A percentile compares a stretch with the other conserved stretches of the same genome.
Conservation (phyloP, 2,329 filamentous ascomycete genomes). For the Colletotrichum trifolii region DNA sequence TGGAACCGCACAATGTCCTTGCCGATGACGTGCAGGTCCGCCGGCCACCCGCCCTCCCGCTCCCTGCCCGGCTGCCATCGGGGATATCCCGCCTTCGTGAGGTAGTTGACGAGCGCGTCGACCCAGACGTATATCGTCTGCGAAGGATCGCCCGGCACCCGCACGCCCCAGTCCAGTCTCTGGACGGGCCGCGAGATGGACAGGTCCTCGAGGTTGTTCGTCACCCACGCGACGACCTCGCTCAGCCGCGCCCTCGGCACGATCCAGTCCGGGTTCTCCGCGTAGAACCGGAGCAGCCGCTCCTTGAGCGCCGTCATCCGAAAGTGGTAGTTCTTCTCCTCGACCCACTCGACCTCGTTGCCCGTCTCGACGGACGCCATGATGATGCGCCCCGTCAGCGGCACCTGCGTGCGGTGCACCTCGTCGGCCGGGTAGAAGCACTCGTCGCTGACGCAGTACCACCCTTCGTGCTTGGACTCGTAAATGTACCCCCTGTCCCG, state of each 20-base stretch:
- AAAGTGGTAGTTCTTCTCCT: constrained; percentile 96
- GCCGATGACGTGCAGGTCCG: constrained; percentile 90
- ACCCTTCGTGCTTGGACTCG: constrained; percentile 86
- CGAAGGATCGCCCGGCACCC: constrained; percentile 81
- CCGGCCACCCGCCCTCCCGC: constrained; percentile 80
- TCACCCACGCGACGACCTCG: constrained; percentile 82
- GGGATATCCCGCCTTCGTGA: constrained; percentile 88
- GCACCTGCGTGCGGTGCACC: constrained; percentile 80
- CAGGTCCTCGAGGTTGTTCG: constrained; percentile 82
- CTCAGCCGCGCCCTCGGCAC: constrained; percentile 77
- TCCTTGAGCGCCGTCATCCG: constrained; percentile 85
- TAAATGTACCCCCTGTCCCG: constrained; percentile 83
- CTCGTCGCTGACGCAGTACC: constrained; percentile 97
- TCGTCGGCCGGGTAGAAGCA: constrained; percentile 88
- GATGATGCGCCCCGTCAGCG: constrained; percentile 83
- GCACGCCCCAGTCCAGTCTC: constrained; percentile 87
- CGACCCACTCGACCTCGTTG: constrained; percentile 93
- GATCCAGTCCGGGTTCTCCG: constrained; percentile 81
- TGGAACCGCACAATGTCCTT: constrained; percentile 98
- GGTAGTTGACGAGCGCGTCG: constrained; percentile 93
- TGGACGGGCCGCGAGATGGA: constrained; percentile 86
- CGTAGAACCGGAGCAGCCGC: constrained; percentile 82
- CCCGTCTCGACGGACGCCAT: constrained; percentile 89
- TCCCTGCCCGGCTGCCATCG: constrained; percentile 74
- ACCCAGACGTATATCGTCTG: constrained; percentile 99